These are phyloP conservation scores for Backusella sp. DNA, from an alignment of 192 early-diverging fungal species.

Conservation along the genomic window DNA sequence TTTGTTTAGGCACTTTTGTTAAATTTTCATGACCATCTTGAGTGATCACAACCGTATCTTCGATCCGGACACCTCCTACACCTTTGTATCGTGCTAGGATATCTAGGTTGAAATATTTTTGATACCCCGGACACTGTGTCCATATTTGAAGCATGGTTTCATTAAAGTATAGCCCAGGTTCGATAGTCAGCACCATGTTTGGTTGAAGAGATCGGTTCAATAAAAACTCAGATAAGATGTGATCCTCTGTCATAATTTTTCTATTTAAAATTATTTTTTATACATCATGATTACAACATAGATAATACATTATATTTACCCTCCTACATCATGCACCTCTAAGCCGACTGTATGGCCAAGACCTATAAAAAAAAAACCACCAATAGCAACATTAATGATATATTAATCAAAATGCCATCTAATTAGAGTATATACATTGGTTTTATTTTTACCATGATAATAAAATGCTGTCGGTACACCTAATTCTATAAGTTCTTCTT, in stretches of 20 bases:
- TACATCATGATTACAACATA: background rate
- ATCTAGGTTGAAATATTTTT: conserved; percentile 68
- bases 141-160: conserved; percentile 71
- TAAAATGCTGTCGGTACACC: conserved; percentile 81
- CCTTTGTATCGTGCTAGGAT: conserved; percentile 57
- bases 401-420: background rate
- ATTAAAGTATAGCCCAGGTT: conserved; percentile 93
- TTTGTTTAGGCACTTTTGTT: conserved; percentile 76
- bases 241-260: background rate
- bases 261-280: background rate
- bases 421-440: background rate
- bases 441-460: conserved; percentile 64
- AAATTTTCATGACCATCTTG: conserved; percentile 81
- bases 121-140: conserved; percentile 52
- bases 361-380: conserved; percentile 29
- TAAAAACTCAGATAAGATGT: background rate
- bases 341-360: conserved; percentile 89
- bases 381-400: background rate
- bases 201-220: conserved; percentile 56
- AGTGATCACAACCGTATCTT: conserved; percentile 87
- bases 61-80: conserved; percentile 91
- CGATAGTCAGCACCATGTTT: conserved; percentile 87
- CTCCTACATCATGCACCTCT: conserved; percentile 91
- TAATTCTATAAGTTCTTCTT: conserved; percentile 54
- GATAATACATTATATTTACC: conserved; percentile 46